phyloP scores from a whole-genome alignment of 768 basidiomycete genomes.

The Pulveroboletus sp. region DNA sequence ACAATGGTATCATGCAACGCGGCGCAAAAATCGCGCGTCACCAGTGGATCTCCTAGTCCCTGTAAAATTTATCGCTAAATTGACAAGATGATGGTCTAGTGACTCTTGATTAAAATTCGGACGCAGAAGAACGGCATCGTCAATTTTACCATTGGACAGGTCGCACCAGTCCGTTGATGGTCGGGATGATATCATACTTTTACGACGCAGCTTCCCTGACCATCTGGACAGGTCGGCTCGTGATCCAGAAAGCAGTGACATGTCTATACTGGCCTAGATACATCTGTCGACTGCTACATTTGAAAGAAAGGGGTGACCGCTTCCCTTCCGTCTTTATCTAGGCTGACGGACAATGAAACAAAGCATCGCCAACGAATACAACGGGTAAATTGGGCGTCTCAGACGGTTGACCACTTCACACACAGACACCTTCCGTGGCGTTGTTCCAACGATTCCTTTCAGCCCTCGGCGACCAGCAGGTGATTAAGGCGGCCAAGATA shows the following conservation, averaged over 20 bases:
- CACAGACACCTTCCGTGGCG: not conserved
- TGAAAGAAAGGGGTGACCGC: not conserved
- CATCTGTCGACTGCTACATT: not conserved
- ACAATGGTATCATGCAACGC: not conserved
- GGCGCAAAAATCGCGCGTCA: conserved; percentile 1
- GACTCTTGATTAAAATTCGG: not conserved
- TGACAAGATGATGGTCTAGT: not conserved
- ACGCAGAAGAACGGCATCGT: not conserved
- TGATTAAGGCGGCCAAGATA: not conserved
- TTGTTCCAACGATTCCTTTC: not conserved
- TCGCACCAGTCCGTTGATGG: no score
- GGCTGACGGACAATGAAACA: not conserved
- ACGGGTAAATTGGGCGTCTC: not conserved
- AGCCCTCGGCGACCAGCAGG: not conserved
- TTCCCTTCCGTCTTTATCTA: not conserved
- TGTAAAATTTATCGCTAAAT: not conserved
- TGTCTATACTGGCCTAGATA: not conserved
- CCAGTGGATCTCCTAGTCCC: not conserved
- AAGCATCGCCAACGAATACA: not conserved
- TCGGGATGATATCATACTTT: not conserved
- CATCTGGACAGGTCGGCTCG: not conserved
- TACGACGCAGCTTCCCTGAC: not conserved
- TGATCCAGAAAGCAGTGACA: not conserved
- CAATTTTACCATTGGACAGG: conserved; percentile 16
- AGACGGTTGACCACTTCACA: not conserved